These are phyloP conservation scores for Colletotrichum sp. DNA, from an alignment of 2,329 filamentous ascomycete species.

Conservation along the genomic window DNA sequence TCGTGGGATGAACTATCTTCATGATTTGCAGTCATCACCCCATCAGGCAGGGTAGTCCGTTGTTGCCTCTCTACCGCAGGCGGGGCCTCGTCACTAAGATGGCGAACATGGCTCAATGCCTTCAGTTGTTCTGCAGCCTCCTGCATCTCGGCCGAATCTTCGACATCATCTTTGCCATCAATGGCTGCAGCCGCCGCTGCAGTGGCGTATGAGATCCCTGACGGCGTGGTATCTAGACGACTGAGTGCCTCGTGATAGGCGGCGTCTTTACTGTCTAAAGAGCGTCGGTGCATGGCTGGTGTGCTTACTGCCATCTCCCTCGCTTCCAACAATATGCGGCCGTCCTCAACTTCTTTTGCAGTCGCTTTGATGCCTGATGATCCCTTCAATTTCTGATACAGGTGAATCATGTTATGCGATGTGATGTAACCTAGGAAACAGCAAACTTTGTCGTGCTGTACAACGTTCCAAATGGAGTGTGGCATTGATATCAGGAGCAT, in stretches of 20 bases:
- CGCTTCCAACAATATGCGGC: conserved; percentile 60
- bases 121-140: conserved; percentile 72
- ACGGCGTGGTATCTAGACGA: conserved; percentile 5
- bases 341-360: conserved; percentile 61
- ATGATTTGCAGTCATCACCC: conserved; percentile 37
- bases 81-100: conserved; percentile 36
- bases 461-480: conserved; percentile 65
- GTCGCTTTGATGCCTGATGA: conserved; percentile 49
- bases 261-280: conserved; percentile 17
- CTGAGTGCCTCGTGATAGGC: conserved; percentile 8
- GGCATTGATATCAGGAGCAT: conserved; percentile 73
- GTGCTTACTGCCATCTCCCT: conserved; percentile 49
- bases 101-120: conserved; percentile 66
- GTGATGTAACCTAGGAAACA: conserved; percentile 70
- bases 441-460: conserved; percentile 71
- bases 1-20: conserved; percentile 49
- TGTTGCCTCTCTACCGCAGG: conserved; percentile 31
- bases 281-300: conserved; percentile 29
- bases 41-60: conserved; percentile 45
- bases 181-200: conserved; percentile 23
- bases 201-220: conserved; percentile 15
- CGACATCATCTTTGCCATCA: conserved; percentile 53
- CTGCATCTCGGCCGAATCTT: conserved; percentile 73
- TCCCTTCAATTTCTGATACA: conserved; percentile 65
- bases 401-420: conserved; percentile 70